A percentile compares a stretch with the other conserved stretches of the same genome.
These are phyloP conservation scores for Chenopodium formosanum DNA, from an alignment of 148 eudicot species.

Conservation along the genomic window DNA sequence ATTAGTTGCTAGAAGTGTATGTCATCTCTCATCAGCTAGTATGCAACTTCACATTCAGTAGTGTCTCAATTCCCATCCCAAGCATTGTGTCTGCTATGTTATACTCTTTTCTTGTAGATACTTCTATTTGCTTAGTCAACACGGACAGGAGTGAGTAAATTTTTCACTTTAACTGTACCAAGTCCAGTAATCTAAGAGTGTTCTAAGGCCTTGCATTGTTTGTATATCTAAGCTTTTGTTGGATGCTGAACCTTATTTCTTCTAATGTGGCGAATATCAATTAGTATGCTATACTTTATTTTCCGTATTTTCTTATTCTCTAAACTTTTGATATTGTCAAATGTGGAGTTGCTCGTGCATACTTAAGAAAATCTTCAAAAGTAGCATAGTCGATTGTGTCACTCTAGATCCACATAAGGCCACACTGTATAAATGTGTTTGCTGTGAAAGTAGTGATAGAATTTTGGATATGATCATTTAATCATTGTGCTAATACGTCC, in stretches of 20 bases:
- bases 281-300: neutral
- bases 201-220: too few relatives aligned
- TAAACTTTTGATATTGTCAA: too few relatives aligned
- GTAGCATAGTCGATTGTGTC: neutral
- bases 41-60: too few relatives aligned
- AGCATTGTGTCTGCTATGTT: too few relatives aligned
- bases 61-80: too few relatives aligned
- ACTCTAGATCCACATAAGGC: neutral
- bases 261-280: neutral
- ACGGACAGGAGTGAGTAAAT: too few relatives aligned
- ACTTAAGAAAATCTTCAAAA: neutral
- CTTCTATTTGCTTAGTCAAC: too few relatives aligned
- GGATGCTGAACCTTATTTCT: neutral
- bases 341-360: neutral
- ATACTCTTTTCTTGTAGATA: too few relatives aligned
- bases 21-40: too few relatives aligned
- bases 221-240: neutral
- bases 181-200: too few relatives aligned
- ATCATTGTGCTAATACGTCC: neutral
- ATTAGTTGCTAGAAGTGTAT: too few relatives aligned
- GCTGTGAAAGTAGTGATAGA: neutral
- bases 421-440: neutral
- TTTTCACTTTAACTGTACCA: too few relatives aligned
- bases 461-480: neutral
- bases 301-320: neutral